Percentiles rank a stretch among this genome's conserved stretches.
phyloP scores from a whole-genome alignment of 2,329 filamentous ascomycete species.

The Phaeosphaeria sp. region DNA sequence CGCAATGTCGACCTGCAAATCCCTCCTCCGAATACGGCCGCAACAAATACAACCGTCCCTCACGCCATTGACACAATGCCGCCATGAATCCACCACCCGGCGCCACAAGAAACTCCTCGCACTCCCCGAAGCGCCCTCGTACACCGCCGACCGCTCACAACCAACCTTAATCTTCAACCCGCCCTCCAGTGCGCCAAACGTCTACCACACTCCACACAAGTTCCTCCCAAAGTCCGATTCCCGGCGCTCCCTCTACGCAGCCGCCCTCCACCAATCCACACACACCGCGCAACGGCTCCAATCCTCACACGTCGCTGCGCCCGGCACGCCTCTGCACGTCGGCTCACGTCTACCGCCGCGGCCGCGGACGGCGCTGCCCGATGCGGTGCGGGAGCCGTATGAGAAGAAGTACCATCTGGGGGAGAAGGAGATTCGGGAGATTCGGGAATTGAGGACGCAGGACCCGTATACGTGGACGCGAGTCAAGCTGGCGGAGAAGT shows the following conservation, averaged over 20 bases:
- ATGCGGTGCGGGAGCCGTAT: slow-evolving; percentile 58
- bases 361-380: slow-evolving; percentile 49
- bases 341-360: slow-evolving; percentile 29
- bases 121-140: slow-evolving; percentile 54
- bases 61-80: slow-evolving; percentile 39
- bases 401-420: slow-evolving; percentile 69
- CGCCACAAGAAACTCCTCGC: slow-evolving; percentile 56
- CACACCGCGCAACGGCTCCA: slow-evolving; percentile 26
- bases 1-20: slow-evolving; percentile 45
- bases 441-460: slow-evolving; percentile 60
- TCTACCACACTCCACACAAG: slow-evolving; percentile 69
- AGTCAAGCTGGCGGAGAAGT: slow-evolving; percentile 66
- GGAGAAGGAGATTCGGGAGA: slow-evolving; percentile 64
- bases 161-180: slow-evolving; percentile 65
- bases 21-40: slow-evolving; percentile 33
- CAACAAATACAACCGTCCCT: slow-evolving; percentile 21
- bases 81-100: slow-evolving; percentile 54
- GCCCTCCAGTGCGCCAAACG: slow-evolving; percentile 67
- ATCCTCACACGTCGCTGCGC: slow-evolving; percentile 31
- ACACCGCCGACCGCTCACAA: slow-evolving; percentile 37
- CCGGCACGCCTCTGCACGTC: slow-evolving; percentile 38
- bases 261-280: slow-evolving; percentile 33
- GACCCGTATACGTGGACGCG: slow-evolving; percentile 68
- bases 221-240: slow-evolving; percentile 68
- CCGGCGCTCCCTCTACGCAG: slow-evolving; percentile 56